These are phyloP conservation scores for Ambrosia hybrid DNA, from an alignment of 140 eudicot species.

Conservation along the genomic window DNA sequence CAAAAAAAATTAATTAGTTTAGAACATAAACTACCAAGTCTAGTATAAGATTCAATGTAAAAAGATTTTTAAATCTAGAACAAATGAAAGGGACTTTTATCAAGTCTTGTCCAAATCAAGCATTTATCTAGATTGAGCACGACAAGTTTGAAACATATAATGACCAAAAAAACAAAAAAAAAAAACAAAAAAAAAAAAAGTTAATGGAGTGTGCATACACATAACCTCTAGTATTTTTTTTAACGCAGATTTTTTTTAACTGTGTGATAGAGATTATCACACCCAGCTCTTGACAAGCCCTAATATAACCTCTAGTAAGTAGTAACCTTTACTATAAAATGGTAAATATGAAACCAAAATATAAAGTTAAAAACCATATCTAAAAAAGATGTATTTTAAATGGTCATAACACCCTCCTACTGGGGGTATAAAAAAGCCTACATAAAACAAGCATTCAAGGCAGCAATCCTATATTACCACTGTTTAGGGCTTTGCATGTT, in stretches of 20 bases:
- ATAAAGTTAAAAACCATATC: not conserved
- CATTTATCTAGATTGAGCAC: not conserved
- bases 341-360: constrained; percentile 8
- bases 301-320: not conserved
- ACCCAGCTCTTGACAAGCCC: no score
- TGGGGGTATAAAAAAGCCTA: not conserved
- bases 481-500: constrained; percentile 2
- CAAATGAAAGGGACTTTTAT: not conserved
- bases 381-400: not conserved
- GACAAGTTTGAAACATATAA: not conserved
- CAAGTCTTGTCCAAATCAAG: not conserved
- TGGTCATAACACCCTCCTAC: not conserved
- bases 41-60: no score
- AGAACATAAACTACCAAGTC: no score
- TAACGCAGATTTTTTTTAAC: no score
- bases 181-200: no score
- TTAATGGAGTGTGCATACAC: not conserved
- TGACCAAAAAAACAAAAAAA: not conserved
- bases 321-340: not conserved
- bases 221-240: not conserved
- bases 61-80: no score
- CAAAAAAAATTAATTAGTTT: no score
- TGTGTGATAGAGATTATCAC: no score
- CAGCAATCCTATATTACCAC: not conserved
- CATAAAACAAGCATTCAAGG: not conserved